Evolutionary conservation across 768 basidiomycete genomes (phyloP).

Genomic region (Lactifluus volemus): DNA sequence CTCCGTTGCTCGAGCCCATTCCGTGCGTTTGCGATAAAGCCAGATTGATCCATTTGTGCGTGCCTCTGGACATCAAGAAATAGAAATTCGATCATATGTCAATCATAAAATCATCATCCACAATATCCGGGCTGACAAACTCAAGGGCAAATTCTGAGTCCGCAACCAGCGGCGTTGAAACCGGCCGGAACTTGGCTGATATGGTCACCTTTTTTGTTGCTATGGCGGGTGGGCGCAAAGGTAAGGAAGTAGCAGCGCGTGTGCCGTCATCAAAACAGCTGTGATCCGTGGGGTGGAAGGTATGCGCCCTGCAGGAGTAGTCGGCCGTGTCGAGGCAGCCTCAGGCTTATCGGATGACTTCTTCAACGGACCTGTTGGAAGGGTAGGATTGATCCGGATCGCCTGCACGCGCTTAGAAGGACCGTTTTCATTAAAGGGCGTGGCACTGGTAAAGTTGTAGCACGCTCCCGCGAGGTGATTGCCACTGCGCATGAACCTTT

Average conservation of each 20-base stretch:
- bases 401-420: background rate
- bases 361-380: background rate
- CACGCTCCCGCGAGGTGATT: background rate
- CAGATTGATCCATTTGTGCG: too few species aligned
- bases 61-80: too few species aligned
- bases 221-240: background rate
- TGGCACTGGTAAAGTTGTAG: background rate
- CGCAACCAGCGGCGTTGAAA: background rate
- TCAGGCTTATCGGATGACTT: background rate
- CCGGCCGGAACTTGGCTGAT: background rate
- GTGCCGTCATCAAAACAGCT: background rate
- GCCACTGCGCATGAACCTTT: background rate
- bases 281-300: background rate
- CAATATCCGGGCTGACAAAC: too few species aligned
- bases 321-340: background rate
- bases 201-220: background rate
- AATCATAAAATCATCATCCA: too few species aligned
- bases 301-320: background rate
- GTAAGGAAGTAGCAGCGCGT: slow-evolving; percentile 6
- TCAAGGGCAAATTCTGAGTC: too few species aligned
- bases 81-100: too few species aligned
- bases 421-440: background rate
- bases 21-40: too few species aligned
- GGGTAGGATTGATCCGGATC: background rate
- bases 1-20: too few species aligned